A percentile compares a stretch with the other conserved stretches of the same genome.
These are phyloP conservation scores for Neurospora sublineolata DNA, from an alignment of 495 filamentous ascomycete genomes.

Conservation along the genomic window DNA sequence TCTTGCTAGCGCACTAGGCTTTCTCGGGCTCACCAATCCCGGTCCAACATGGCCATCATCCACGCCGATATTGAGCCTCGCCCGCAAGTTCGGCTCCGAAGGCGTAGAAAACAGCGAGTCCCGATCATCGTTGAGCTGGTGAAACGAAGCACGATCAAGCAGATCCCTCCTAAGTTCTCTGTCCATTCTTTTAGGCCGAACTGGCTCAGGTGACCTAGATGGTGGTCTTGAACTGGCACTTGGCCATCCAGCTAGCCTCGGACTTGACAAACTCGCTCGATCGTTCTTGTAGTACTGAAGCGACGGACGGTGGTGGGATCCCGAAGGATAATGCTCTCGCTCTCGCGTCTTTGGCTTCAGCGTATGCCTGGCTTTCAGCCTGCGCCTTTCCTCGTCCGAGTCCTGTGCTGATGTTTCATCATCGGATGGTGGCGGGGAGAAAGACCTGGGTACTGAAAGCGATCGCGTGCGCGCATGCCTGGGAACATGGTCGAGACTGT, in stretches of 20 bases:
- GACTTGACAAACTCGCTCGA: conserved; percentile 4
- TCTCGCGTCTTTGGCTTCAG: background rate
- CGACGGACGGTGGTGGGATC: background rate
- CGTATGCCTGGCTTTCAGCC: background rate
- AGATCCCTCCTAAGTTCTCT: background rate
- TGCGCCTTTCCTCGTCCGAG: background rate
- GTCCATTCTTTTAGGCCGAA: background rate
- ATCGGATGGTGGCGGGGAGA: background rate
- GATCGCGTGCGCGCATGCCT: background rate
- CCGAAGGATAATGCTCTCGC: background rate
- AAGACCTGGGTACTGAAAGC: background rate
- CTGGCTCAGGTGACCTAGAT: background rate
- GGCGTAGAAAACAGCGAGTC: background rate
- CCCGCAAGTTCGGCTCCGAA: background rate
- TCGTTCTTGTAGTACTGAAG: conserved; percentile 11
- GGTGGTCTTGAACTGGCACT: background rate
- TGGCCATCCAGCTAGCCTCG: conserved; percentile 4
- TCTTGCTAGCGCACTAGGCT: background rate
- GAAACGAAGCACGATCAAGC: background rate
- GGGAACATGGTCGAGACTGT: background rate
- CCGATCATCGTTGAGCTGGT: background rate
- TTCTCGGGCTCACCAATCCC: background rate
- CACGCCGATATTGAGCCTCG: background rate
- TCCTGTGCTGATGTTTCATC: background rate
- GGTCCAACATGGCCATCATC: background rate